Conservation (phyloP, 2,329 filamentous ascomycete species). For the Talaromyces albobiverticillius region DNA sequence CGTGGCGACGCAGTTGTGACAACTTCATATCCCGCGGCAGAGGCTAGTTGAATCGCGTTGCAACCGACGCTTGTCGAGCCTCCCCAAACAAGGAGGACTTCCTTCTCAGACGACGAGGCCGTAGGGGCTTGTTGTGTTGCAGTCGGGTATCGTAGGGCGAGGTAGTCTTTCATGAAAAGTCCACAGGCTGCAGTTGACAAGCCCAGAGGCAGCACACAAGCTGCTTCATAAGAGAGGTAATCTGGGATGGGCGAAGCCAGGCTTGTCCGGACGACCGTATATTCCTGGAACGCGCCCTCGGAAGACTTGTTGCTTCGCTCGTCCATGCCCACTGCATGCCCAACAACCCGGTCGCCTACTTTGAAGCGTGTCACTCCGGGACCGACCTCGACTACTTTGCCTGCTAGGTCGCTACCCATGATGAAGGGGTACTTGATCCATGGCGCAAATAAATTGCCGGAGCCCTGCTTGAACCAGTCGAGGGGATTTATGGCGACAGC, state of each 20-base stretch:
- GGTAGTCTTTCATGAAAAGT: conserved; percentile 23
- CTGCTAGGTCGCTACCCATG: conserved; percentile 3
- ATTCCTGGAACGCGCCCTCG: conserved; percentile 27
- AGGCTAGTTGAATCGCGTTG: conserved; percentile 44
- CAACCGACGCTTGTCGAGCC: conserved; percentile 49
- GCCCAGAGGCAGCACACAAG: conserved; percentile 25
- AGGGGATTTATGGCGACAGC: conserved; percentile 25
- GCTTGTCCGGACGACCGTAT: conserved; percentile 18
- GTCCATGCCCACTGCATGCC: conserved; percentile 15
- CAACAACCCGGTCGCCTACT: conserved; percentile 2
- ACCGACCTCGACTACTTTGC: conserved; percentile 1
- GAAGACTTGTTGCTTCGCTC: conserved; percentile 10
- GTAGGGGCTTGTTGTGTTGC: not conserved
- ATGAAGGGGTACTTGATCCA: conserved; percentile 17
- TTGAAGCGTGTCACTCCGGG: conserved; percentile 1
- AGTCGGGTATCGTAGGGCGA: conserved; percentile 17
- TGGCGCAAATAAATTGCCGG: conserved; percentile 6
- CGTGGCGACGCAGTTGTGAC: conserved; percentile 36
- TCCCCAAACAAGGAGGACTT: conserved; percentile 49
- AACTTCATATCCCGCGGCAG: conserved; percentile 40
- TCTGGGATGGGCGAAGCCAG: conserved; percentile 22
- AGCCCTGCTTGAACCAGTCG: conserved; percentile 34
- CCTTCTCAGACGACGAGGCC: not conserved
- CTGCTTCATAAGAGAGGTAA: conserved; percentile 23
- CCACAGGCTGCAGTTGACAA: conserved; percentile 23